These are phyloP conservation scores for Silene latifolia DNA, from an alignment of 148 eudicot species.

Conservation along the genomic window DNA sequence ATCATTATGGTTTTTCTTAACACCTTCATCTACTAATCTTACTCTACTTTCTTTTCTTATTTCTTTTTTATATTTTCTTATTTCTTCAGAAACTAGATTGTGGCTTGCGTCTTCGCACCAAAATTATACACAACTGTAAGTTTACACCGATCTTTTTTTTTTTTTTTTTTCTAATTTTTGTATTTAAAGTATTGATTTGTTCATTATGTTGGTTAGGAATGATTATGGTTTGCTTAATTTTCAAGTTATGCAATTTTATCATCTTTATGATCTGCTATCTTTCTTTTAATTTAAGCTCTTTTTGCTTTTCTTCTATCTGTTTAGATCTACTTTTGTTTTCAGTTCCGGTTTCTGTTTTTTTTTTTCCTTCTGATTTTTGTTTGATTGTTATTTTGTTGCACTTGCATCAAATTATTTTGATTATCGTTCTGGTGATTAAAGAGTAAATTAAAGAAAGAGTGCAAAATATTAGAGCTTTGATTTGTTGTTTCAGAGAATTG, in stretches of 20 bases:
- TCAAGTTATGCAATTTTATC: conserved; percentile 26
- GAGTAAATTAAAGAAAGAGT: not conserved
- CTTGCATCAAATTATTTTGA: not conserved
- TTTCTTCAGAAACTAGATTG: not conserved
- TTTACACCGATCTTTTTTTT: not conserved
- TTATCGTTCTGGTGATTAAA: conserved; percentile 21
- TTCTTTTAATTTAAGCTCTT: conserved; percentile 19
- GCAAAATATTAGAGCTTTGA: conserved; percentile 18
- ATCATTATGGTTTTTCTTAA: not conserved
- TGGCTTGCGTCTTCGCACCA: not conserved
- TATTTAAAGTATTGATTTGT: not conserved
- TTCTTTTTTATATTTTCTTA: too few species aligned
- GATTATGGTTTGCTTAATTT: conserved; percentile 34
- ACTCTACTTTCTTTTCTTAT: too few species aligned
- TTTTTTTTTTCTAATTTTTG: not conserved
- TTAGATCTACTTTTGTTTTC: conserved; percentile 44
- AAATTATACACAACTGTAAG: not conserved
- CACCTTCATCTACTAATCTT: not conserved
- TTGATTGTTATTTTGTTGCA: conserved; percentile 18
- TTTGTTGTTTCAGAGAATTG: conserved; percentile 25
- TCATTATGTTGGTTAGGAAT: conserved; percentile 7
- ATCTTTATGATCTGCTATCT: conserved; percentile 18
- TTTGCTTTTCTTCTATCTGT: not conserved
- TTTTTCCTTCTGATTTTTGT: conserved; percentile 1
- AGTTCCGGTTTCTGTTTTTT: conserved; percentile 16